These are phyloP conservation scores for Moniliophthora roreri DNA, from an alignment of 1,284 basidiomycete genomes.

Conservation along the genomic window DNA sequence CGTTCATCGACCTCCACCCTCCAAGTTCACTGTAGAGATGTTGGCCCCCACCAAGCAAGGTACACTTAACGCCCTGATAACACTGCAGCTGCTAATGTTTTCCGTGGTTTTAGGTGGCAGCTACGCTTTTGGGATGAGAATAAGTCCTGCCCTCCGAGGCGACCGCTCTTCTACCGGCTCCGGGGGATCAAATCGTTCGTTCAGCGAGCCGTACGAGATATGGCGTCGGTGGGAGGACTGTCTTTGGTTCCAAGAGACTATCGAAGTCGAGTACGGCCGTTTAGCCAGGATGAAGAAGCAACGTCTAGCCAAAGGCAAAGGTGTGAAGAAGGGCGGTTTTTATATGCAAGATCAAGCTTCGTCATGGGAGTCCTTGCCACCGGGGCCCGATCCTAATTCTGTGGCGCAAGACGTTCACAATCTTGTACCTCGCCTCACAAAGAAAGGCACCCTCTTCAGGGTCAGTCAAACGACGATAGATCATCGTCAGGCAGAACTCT, in stretches of 20 bases:
- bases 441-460: slow-evolving; percentile 70
- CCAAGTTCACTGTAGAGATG: slow-evolving; percentile 56
- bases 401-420: slow-evolving; percentile 66
- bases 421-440: slow-evolving; percentile 63
- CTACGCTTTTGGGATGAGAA: slow-evolving; percentile 61
- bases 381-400: slow-evolving; percentile 73
- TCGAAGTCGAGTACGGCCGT: slow-evolving; percentile 63
- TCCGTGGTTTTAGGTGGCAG: slow-evolving; percentile 43
- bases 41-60: slow-evolving; percentile 61
- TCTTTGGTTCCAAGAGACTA: slow-evolving; percentile 65
- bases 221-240: slow-evolving; percentile 83
- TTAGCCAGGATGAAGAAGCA: slow-evolving; percentile 63
- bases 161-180: slow-evolving; percentile 36
- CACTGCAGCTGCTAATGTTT: background rate
- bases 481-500: slow-evolving; percentile 59
- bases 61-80: slow-evolving; percentile 25
- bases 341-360: slow-evolving; percentile 72
- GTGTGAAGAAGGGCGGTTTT: slow-evolving; percentile 70
- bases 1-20: slow-evolving; percentile 57
- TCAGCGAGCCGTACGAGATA: slow-evolving; percentile 55
- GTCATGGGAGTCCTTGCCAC: slow-evolving; percentile 81
- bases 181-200: slow-evolving; percentile 7
- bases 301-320: slow-evolving; percentile 66
- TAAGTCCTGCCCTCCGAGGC: slow-evolving; percentile 42
- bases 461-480: slow-evolving; percentile 66